These are phyloP conservation scores for Termitomyces sp. DNA, from an alignment of 768 basidiomycete species.

Conservation along the genomic window DNA sequence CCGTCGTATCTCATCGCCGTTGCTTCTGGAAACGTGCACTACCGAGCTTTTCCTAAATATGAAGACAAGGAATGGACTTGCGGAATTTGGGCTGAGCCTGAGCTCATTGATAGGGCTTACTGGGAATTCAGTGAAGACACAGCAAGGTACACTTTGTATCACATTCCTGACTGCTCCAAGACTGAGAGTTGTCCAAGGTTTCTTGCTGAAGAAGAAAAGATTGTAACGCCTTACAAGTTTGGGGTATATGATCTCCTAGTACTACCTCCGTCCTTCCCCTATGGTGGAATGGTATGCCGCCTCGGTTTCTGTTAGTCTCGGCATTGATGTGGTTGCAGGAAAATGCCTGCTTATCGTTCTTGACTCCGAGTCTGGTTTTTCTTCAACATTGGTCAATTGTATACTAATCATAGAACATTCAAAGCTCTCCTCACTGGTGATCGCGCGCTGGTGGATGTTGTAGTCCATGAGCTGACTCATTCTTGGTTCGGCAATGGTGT, in stretches of 20 bases:
- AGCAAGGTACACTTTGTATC: conserved; percentile 41
- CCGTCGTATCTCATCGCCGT: conserved; percentile 93
- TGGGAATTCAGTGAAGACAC: conserved; percentile 92
- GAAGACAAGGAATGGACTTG: conserved; percentile 70
- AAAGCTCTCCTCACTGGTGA: conserved; percentile 83
- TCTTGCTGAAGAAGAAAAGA: conserved; percentile 67
- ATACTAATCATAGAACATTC: not conserved
- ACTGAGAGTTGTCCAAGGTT: conserved; percentile 43
- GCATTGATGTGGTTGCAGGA: conserved; percentile 43
- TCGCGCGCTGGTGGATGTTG: conserved; percentile 79
- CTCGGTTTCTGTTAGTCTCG: not conserved
- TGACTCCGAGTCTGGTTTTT: conserved; percentile 68
- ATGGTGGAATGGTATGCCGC: conserved; percentile 69
- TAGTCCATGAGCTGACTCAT: conserved; percentile 83
- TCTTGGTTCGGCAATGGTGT: conserved; percentile 94
- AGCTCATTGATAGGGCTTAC: conserved; percentile 66
- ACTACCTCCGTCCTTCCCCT: conserved; percentile 89
- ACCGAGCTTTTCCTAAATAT: conserved; percentile 55
- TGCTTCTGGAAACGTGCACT: conserved; percentile 78
- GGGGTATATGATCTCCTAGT: conserved; percentile 88
- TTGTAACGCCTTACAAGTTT: conserved; percentile 74
- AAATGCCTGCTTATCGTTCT: conserved; percentile 84
- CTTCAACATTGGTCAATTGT: not conserved
- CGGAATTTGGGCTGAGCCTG: conserved; percentile 92
- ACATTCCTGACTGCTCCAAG: not conserved